These are phyloP conservation scores for Cryphonectria radicalis DNA, from an alignment of 2,329 filamentous ascomycete species.

Conservation along the genomic window DNA sequence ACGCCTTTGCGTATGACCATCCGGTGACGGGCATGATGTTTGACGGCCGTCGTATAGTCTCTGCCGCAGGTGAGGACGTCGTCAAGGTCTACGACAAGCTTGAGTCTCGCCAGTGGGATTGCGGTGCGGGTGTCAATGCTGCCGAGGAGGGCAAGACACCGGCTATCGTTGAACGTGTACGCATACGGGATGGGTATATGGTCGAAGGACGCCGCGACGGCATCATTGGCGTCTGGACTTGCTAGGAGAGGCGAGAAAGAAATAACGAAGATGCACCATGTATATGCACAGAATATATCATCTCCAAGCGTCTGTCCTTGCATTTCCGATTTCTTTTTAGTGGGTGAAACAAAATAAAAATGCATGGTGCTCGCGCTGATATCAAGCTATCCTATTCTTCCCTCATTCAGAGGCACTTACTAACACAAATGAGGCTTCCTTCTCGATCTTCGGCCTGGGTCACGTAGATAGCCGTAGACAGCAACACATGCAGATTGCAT, in stretches of 20 bases:
- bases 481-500: not conserved
- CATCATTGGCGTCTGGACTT: conserved; percentile 88
- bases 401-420: not conserved
- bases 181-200: conserved; percentile 92
- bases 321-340: not conserved
- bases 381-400: too few species aligned
- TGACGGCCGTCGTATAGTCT: conserved; percentile 84
- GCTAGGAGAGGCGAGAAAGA: conserved; percentile 43
- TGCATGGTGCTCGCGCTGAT: not conserved
- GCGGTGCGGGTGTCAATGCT: conserved; percentile 78
- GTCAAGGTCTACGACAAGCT: conserved; percentile 99
- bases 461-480: not conserved
- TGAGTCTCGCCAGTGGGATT: conserved; percentile 95
- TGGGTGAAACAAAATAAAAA: not conserved
- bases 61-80: conserved; percentile 87
- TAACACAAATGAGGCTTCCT: not conserved
- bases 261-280: conserved; percentile 8
- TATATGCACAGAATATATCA: conserved; percentile 19
- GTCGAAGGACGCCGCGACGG: conserved; percentile 89
- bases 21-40: conserved; percentile 98
- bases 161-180: conserved; percentile 79
- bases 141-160: conserved; percentile 68
- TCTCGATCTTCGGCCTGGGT: not conserved
- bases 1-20: conserved; percentile 94
- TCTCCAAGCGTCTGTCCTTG: not conserved